phyloP scores from a whole-genome alignment of 306 rosid genomes.

The barrel medic (Medicago truncatula) region MtrunA17r5.0-ANR NC_053045.1:60280501-60281000 shows the following conservation, averaged over 20 bases:
- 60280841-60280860: constrained; percentile 15
- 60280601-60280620: constrained; percentile 99
- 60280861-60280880: constrained; percentile 20
- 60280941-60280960: constrained; percentile 60
- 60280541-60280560: constrained; percentile 97
- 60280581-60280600: constrained; percentile 95
- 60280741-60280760: constrained; percentile 90
- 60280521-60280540: constrained; percentile 96
- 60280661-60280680: not conserved
- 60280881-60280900: constrained; percentile 17
- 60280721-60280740: constrained; percentile 97
- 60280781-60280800: constrained; percentile 84
- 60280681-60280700: constrained; percentile 8
- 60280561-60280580: constrained; percentile 85
- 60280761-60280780: constrained; percentile 95
- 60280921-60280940: not conserved
- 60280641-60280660: constrained; percentile 19
- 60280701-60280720: constrained; percentile 80
- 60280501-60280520: constrained; percentile 84
- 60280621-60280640: constrained; percentile 44
- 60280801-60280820: constrained; percentile 35
- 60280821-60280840: constrained; percentile 14
- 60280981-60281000: constrained; percentile 99
- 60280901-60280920: constrained; percentile 24
- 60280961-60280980: constrained; percentile 95